phyloP scores from a whole-genome alignment of 2,329 filamentous ascomycete species.

The Lecanoromycetidae sp. region DNA sequence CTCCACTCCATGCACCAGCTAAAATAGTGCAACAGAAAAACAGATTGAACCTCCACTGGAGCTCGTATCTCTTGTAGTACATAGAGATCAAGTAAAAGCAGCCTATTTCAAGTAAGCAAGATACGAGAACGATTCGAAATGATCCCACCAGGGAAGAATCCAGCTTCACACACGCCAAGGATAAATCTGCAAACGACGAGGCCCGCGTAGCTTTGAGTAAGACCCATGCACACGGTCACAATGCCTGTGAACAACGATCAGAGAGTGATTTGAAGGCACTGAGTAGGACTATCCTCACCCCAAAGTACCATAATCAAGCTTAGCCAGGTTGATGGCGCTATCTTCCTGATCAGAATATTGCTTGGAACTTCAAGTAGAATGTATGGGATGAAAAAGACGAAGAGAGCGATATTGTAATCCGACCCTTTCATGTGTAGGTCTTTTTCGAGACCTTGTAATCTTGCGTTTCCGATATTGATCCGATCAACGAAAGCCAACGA shows the following conservation, averaged over 20 bases:
- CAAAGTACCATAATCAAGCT: conserved; percentile 33
- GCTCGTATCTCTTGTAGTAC: conserved; percentile 30
- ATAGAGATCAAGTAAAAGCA: conserved; percentile 29
- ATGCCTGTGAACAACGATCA: conserved; percentile 28
- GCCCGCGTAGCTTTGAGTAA: conserved; percentile 30
- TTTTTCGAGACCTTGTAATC: conserved; percentile 33
- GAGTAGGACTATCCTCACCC: conserved; percentile 17
- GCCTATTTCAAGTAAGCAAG: conserved; percentile 2
- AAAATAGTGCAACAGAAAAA: conserved; percentile 29
- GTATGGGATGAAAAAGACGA: conserved; percentile 37
- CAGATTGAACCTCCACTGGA: conserved; percentile 30
- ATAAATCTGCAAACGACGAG: conserved; percentile 28
- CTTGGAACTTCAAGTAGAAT: conserved; percentile 36
- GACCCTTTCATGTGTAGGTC: conserved; percentile 32
- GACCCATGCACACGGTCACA: conserved; percentile 32
- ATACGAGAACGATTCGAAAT: background rate
- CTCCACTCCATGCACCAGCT: conserved; percentile 30
- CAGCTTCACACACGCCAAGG: conserved; percentile 29
- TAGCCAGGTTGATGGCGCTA: conserved; percentile 32
- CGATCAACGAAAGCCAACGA: conserved; percentile 36
- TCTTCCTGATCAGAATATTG: conserved; percentile 35
- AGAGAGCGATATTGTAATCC: conserved; percentile 33
- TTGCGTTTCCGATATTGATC: conserved; percentile 38
- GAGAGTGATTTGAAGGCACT: background rate
- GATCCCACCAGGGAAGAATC: conserved; percentile 32